Evolutionary conservation across 257 asterid genomes (phyloP).

Genomic region (Salvia splendens): DNA sequence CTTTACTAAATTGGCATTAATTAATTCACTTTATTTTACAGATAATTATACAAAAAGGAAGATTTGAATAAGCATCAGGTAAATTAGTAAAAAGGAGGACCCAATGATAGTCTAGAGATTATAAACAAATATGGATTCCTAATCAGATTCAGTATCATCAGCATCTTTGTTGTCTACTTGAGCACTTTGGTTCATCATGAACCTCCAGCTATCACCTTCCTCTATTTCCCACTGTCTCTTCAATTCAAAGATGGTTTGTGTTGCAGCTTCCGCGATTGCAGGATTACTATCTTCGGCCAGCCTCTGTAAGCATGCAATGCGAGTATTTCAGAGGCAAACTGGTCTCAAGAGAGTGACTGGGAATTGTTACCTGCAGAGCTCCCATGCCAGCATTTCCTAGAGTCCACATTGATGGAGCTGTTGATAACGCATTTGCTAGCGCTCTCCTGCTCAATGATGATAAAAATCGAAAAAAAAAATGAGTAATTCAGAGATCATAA

Average conservation of each 20-base stretch:
- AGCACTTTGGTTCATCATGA: conserved; percentile 64
- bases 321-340: not conserved
- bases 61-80: conserved; percentile 17
- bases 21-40: conserved; percentile 10
- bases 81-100: conserved; percentile 24
- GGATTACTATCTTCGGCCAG: conserved; percentile 87
- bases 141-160: conserved; percentile 36
- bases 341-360: not conserved
- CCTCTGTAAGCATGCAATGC: conserved; percentile 49
- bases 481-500: not conserved
- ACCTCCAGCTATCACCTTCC: conserved; percentile 96
- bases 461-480: not conserved
- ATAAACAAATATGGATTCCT: conserved; percentile 23
- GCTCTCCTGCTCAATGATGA: conserved; percentile 66
- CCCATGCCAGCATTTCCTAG: conserved; percentile 99
- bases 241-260: conserved; percentile 71
- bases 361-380: conserved; percentile 70
- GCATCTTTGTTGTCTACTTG: conserved; percentile 39
- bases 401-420: conserved; percentile 98
- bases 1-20: not conserved
- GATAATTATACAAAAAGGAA: conserved; percentile 15
- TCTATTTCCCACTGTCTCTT: conserved; percentile 92
- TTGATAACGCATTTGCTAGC: conserved; percentile 85
- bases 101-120: conserved; percentile 33
- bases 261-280: conserved; percentile 87